Evolutionary conservation across 257 asterid species (phyloP).

Genomic region (Przewalskia tangutica): DNA sequence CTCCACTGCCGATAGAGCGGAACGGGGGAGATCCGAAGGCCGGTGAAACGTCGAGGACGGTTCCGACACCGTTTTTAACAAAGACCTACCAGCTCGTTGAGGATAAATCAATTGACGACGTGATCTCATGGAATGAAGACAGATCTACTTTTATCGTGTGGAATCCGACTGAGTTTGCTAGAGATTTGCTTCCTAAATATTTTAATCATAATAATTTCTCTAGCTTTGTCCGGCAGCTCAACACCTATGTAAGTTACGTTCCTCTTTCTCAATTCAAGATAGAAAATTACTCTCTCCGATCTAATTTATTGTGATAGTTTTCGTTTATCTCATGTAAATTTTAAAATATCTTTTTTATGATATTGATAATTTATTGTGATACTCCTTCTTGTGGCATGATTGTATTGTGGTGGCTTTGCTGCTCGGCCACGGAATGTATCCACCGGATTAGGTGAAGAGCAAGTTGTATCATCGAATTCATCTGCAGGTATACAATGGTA

Average conservation of each 20-base stretch:
- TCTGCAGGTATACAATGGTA: constrained; percentile 51
- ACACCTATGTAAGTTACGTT: constrained; percentile 57
- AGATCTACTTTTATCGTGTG: constrained; percentile 85
- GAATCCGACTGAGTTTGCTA: constrained; percentile 76
- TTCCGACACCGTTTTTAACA: constrained; percentile 84
- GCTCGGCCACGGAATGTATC: constrained; percentile 23
- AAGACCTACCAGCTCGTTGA: constrained; percentile 84
- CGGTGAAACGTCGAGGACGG: constrained; percentile 40
- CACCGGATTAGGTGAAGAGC: constrained; percentile 73
- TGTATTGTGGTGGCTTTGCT: no score
- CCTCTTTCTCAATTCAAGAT: neutral
- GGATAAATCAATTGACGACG: constrained; percentile 47
- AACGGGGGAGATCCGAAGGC: constrained; percentile 40
- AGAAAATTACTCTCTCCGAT: neutral
- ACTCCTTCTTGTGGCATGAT: no score
- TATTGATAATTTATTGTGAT: no score
- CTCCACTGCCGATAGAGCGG: constrained; percentile 45
- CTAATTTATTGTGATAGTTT: no score
- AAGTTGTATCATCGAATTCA: constrained; percentile 50
- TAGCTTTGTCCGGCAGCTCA: constrained; percentile 84
- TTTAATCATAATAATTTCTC: constrained; percentile 88
- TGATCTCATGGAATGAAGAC: constrained; percentile 82
- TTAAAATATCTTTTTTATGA: no score
- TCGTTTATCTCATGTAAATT: no score
- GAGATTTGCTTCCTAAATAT: constrained; percentile 77